These are phyloP conservation scores for Crassisporium funariophilum DNA, from an alignment of 768 basidiomycete genomes.

Conservation along the genomic window DNA sequence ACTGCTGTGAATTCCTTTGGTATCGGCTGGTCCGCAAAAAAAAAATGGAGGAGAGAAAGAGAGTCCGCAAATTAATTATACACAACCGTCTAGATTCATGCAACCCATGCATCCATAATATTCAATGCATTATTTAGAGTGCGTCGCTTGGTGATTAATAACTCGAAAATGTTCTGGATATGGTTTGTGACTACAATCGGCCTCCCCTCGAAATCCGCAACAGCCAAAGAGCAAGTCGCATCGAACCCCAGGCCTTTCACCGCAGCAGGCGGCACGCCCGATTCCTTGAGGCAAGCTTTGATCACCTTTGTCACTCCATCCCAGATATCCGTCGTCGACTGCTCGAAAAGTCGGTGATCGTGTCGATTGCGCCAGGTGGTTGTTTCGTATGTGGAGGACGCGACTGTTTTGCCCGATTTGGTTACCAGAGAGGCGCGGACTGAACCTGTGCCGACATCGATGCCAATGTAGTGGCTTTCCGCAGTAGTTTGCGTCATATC, in stretches of 20 bases:
- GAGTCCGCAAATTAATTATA: no score
- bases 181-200: constrained; percentile 78
- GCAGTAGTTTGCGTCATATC: no score
- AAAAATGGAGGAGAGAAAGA: no score
- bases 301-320: constrained; percentile 61
- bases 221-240: constrained; percentile 95
- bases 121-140: no score
- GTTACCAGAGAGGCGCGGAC: constrained; percentile 84
- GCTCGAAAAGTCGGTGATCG: constrained; percentile 95
- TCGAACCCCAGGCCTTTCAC: constrained; percentile 94
- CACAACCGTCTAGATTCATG: no score
- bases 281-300: constrained; percentile 59
- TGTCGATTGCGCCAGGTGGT: constrained; percentile 80
- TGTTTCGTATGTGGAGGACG: constrained; percentile 82
- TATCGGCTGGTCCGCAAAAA: no score
- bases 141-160: no score
- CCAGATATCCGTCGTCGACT: constrained; percentile 92
- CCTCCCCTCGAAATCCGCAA: constrained; percentile 70
- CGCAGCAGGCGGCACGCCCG: constrained; percentile 53
- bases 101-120: no score
- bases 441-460: constrained; percentile 93
- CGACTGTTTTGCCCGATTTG: constrained; percentile 65
- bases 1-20: no score
- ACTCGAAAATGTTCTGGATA: no score
- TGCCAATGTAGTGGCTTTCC: constrained; percentile 67